phyloP scores from a whole-genome alignment of 805 yeast species.

The Komagataella ulmi region DNA sequence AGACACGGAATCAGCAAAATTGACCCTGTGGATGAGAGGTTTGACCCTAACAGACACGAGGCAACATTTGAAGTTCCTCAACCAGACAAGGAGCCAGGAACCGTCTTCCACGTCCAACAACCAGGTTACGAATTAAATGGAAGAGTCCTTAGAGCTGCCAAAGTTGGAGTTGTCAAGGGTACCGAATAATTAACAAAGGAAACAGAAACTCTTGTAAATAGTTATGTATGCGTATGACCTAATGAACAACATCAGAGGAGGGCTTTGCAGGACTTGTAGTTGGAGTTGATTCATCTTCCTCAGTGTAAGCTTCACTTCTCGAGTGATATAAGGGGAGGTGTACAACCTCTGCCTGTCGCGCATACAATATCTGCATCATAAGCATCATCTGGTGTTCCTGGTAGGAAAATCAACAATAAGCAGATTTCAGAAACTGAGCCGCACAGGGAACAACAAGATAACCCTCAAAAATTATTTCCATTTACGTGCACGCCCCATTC shows the following conservation, averaged over 20 bases:
- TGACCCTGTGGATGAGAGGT: conserved; percentile 72
- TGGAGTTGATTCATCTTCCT: too few species aligned
- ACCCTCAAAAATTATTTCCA: not conserved
- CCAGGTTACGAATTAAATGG: conserved; percentile 76
- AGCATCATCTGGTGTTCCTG: not conserved
- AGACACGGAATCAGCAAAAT: conserved; percentile 73
- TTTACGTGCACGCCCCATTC: not conserved
- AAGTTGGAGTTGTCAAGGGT: conserved; percentile 83
- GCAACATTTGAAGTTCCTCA: conserved; percentile 83
- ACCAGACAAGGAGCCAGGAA: conserved; percentile 83
- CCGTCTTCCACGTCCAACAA: conserved; percentile 88
- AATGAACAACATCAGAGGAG: not conserved
- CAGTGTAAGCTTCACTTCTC: too few species aligned
- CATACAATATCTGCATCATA: not conserved
- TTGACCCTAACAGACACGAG: conserved; percentile 88
- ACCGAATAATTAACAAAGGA: conserved; percentile 13
- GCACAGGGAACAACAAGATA: not conserved
- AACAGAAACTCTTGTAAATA: not conserved
- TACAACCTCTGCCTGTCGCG: not conserved
- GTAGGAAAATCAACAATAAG: not conserved
- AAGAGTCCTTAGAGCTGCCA: conserved; percentile 88
- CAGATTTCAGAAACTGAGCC: not conserved
- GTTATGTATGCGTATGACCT: not conserved
- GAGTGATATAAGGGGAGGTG: not conserved
- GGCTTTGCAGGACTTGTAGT: too few species aligned